These are phyloP conservation scores for Cordyceps farinosa DNA, from an alignment of 2,329 filamentous ascomycete species.

Conservation along the genomic window DNA sequence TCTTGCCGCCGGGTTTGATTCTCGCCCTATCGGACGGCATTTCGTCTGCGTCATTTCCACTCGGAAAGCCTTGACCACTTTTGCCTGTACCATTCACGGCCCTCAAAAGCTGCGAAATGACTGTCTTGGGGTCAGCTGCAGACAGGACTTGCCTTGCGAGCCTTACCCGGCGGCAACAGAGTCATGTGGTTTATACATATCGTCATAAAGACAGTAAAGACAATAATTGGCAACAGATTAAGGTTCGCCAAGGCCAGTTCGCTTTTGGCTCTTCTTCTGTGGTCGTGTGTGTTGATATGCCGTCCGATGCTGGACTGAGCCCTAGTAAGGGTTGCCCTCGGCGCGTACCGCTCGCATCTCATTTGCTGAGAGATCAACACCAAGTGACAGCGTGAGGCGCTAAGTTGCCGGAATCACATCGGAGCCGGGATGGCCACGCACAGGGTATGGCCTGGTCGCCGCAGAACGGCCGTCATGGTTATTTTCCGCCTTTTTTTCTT, in stretches of 20 bases:
- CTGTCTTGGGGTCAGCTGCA: too few relatives aligned
- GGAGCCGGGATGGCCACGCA: not conserved
- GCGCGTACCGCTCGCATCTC: slow-evolving; percentile 10
- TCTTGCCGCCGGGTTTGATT: not conserved
- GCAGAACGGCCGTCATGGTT: not conserved
- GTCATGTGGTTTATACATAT: not conserved
- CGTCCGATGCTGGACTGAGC: not conserved
- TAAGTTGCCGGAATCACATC: slow-evolving; percentile 14
- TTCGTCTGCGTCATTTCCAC: not conserved
- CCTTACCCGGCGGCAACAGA: not conserved
- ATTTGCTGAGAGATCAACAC: not conserved
- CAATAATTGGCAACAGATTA: not conserved
- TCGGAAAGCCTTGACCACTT: slow-evolving; percentile 4
- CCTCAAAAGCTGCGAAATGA: not conserved
- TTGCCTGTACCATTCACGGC: not conserved
- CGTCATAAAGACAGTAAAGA: not conserved
- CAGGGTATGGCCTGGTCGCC: not conserved
- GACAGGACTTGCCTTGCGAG: not conserved
- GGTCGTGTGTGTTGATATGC: not conserved
- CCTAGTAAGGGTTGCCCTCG: not conserved
- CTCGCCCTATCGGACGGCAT: not conserved
- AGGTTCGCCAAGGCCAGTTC: not conserved
- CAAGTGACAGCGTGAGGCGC: not conserved
- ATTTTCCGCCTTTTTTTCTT: not conserved
- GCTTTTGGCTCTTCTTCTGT: not conserved